These are phyloP conservation scores for Hypoxylon sp. DNA, from an alignment of 2,329 filamentous ascomycete genomes.

Conservation along the genomic window DNA sequence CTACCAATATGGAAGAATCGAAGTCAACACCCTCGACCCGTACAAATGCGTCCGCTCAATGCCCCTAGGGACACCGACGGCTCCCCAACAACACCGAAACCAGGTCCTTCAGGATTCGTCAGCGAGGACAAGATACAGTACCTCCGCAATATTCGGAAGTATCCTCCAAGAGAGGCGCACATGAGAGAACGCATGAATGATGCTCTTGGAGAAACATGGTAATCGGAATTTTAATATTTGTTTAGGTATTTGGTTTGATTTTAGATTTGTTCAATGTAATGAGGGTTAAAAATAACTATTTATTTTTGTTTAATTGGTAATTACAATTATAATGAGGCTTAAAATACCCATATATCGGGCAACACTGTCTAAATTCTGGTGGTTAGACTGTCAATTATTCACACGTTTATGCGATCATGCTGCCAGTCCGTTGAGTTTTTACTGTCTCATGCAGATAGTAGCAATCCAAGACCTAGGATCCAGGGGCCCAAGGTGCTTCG, in stretches of 20 bases:
- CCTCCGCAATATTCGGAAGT: conserved; percentile 9
- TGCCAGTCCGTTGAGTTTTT: too few relatives aligned
- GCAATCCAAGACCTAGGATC: not conserved
- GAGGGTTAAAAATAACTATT: not conserved
- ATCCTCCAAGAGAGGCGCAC: conserved; percentile 13
- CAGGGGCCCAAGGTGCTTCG: not conserved
- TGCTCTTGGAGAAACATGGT: conserved; percentile 23
- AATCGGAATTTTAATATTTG: not conserved
- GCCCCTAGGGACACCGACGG: not conserved
- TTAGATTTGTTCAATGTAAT: not conserved
- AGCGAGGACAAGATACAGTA: conserved; percentile 5
- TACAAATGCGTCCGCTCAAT: too few relatives aligned
- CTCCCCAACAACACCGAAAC: not conserved
- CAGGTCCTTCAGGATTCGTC: not conserved
- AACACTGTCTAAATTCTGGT: not conserved
- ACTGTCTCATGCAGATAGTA: not conserved
- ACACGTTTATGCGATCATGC: not conserved
- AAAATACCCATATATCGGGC: too few relatives aligned
- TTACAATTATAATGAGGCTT: too few relatives aligned
- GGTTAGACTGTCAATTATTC: not conserved
- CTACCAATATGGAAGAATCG: conserved; percentile 39
- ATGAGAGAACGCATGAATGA: conserved; percentile 15
- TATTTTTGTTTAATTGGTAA: too few relatives aligned
- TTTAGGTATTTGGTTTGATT: not conserved
- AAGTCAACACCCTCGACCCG: conserved; percentile 15